Evolutionary conservation across 1,139 yeast species (phyloP).

Genomic region (Keqinozyma sinolaborantium): DNA sequence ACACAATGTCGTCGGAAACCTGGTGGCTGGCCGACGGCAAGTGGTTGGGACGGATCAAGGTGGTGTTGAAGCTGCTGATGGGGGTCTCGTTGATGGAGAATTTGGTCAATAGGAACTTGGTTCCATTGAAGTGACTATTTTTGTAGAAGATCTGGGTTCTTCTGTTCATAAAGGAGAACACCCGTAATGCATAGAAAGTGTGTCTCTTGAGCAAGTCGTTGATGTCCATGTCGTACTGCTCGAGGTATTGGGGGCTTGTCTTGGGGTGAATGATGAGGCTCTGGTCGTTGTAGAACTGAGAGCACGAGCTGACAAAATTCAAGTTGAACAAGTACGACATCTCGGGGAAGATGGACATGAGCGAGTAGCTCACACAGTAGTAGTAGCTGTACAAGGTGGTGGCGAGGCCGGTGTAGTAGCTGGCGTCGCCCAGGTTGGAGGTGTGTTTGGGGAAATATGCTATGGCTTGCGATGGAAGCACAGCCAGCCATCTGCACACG

Average conservation of each 20-base stretch:
- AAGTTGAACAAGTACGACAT: conserved; percentile 20
- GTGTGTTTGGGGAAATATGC: conserved; percentile 8
- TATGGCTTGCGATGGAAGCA: conserved; percentile 21
- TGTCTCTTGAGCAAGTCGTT: conserved; percentile 21
- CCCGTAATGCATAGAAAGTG: conserved; percentile 22
- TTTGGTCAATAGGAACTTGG: conserved; percentile 10
- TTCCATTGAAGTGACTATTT: conserved; percentile 13
- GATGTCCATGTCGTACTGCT: conserved; percentile 5
- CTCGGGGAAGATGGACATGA: conserved; percentile 25
- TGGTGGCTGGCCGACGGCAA: conserved; percentile 19
- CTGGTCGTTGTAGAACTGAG: conserved; percentile 10
- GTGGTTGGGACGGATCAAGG: conserved; percentile 30
- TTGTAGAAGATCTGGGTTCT: conserved; percentile 16
- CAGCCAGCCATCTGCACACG: conserved; percentile 19
- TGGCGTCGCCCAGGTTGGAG: conserved; percentile 6
- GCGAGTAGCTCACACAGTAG: conserved; percentile 19
- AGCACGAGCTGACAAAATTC: conserved; percentile 17
- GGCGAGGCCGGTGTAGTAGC: conserved; percentile 15
- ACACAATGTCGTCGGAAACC: conserved; percentile 6
- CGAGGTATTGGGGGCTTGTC: conserved; percentile 9
- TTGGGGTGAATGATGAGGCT: conserved; percentile 9
- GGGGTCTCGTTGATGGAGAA: conserved; percentile 19
- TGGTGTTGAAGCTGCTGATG: conserved; percentile 22
- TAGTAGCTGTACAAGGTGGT: conserved; percentile 23
- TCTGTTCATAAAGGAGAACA: conserved; percentile 23